Evolutionary conservation across 495 filamentous ascomycete genomes (phyloP).

Genomic region (Penicillium longicatenatum): DNA sequence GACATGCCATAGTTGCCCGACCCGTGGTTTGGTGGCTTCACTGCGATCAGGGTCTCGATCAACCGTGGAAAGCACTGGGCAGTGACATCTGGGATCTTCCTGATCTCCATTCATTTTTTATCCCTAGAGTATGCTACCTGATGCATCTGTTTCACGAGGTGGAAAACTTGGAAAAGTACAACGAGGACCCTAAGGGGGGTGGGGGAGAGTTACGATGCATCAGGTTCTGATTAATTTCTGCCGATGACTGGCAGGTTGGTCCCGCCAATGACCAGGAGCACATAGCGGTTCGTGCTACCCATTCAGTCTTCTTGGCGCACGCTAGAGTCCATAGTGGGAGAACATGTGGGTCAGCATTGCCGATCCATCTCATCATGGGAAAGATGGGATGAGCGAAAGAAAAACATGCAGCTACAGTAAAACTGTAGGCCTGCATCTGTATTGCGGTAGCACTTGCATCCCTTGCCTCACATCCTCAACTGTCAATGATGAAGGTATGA

Average conservation of each 20-base stretch:
- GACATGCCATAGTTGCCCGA: slow-evolving; percentile 5
- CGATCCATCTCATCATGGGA: slow-evolving; percentile 17
- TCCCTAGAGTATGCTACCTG: background rate
- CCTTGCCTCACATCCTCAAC: slow-evolving; percentile 3
- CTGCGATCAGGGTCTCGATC: background rate
- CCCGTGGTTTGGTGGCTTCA: slow-evolving; percentile 14
- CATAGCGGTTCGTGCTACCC: slow-evolving; percentile 23
- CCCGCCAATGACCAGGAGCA: slow-evolving; percentile 17
- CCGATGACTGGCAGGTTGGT: slow-evolving; percentile 21
- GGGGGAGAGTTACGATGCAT: slow-evolving; percentile 18
- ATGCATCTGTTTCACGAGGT: slow-evolving; percentile 8
- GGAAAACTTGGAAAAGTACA: background rate
- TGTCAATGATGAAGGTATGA: background rate
- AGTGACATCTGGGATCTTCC: background rate
- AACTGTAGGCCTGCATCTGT: background rate
- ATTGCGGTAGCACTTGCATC: background rate
- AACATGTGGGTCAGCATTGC: slow-evolving; percentile 28
- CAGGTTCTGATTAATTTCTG: slow-evolving; percentile 22
- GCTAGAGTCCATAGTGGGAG: slow-evolving; percentile 26
- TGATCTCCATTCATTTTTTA: background rate
- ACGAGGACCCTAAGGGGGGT: slow-evolving; percentile 18
- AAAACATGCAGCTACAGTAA: slow-evolving; percentile 1
- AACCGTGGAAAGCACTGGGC: too few species aligned
- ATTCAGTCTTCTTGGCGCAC: slow-evolving; percentile 7
- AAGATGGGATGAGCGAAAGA: slow-evolving; percentile 4